Percentiles rank a stretch among this genome's conserved stretches.
Evolutionary conservation across 1,284 basidiomycete genomes (phyloP).

Genomic region (Xerocomus amazonicus): DNA sequence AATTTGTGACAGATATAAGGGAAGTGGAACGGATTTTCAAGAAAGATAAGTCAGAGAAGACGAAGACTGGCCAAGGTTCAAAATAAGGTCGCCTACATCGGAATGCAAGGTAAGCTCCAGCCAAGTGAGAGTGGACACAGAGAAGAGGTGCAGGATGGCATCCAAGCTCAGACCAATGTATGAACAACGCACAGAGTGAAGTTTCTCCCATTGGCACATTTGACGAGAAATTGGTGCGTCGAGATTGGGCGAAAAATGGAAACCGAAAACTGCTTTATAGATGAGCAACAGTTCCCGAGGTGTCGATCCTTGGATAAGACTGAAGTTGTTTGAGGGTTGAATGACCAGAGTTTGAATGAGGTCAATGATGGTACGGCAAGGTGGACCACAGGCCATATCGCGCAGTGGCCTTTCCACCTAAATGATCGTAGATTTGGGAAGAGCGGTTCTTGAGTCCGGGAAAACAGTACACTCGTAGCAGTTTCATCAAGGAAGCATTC

Average conservation of each 20-base stretch:
- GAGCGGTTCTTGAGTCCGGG: too few relatives aligned
- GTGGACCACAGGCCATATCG: too few relatives aligned
- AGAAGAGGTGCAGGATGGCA: background rate
- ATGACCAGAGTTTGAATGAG: background rate
- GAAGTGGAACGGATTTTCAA: too few relatives aligned
- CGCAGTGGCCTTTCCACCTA: too few relatives aligned
- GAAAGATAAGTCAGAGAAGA: too few relatives aligned
- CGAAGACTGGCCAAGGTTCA: background rate
- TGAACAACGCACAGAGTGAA: background rate
- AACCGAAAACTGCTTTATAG: background rate
- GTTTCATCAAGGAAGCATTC: too few relatives aligned
- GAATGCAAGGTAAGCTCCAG: background rate
- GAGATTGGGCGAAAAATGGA: background rate
- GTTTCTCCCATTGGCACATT: background rate
- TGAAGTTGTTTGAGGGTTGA: background rate
- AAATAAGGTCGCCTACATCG: background rate
- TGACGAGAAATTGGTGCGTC: background rate
- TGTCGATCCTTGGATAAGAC: too few relatives aligned
- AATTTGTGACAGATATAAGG: too few relatives aligned
- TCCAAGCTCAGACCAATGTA: background rate
- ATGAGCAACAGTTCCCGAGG: background rate
- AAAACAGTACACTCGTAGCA: too few relatives aligned
- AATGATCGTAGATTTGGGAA: too few relatives aligned
- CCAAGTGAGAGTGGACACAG: background rate
- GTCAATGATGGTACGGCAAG: background rate